A percentile compares a stretch with the other conserved stretches of the same genome.
Evolutionary conservation across 1,284 basidiomycete species (phyloP).

Genomic region (Takashimella koratensis): DNA sequence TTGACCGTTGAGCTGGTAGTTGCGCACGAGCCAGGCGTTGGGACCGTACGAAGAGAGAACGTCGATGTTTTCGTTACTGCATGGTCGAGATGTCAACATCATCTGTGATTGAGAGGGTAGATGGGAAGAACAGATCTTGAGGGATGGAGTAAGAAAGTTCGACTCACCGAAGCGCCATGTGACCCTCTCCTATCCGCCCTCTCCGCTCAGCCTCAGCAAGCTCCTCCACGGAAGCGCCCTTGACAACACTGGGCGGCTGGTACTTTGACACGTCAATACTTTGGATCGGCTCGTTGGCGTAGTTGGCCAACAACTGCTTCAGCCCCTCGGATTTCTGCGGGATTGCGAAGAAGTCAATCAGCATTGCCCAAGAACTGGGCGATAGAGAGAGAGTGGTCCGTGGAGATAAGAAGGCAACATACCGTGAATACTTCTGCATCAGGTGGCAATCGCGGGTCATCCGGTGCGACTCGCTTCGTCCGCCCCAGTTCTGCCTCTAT

Average conservation of each 20-base stretch:
- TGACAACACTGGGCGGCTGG: constrained; percentile 64
- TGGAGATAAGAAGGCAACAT: too few relatives aligned
- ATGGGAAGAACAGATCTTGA: not conserved
- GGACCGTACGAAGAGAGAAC: constrained; percentile 81
- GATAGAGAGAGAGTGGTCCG: too few relatives aligned
- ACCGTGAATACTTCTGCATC: constrained; percentile 53
- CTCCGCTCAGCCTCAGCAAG: constrained; percentile 75
- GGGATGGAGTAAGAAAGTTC: not conserved
- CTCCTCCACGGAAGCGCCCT: constrained; percentile 64
- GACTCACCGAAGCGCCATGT: constrained; percentile 77
- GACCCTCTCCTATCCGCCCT: constrained; percentile 80
- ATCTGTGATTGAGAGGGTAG: too few relatives aligned
- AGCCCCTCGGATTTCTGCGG: constrained; percentile 49
- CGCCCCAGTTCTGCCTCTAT: constrained; percentile 45
- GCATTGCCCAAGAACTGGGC: too few relatives aligned
- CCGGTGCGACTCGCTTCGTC: constrained; percentile 42
- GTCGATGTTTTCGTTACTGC: constrained; percentile 76
- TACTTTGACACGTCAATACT: constrained; percentile 76
- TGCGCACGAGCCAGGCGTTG: constrained; percentile 87
- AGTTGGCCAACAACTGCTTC: constrained; percentile 64
- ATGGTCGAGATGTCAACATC: too few relatives aligned
- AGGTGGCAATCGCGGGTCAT: constrained; percentile 68
- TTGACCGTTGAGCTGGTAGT: constrained; percentile 77
- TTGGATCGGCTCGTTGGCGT: constrained; percentile 56
- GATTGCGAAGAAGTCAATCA: not conserved